These are phyloP conservation scores for Tephrocybe sp. DNA, from an alignment of 768 basidiomycete species.

Conservation along the genomic window DNA sequence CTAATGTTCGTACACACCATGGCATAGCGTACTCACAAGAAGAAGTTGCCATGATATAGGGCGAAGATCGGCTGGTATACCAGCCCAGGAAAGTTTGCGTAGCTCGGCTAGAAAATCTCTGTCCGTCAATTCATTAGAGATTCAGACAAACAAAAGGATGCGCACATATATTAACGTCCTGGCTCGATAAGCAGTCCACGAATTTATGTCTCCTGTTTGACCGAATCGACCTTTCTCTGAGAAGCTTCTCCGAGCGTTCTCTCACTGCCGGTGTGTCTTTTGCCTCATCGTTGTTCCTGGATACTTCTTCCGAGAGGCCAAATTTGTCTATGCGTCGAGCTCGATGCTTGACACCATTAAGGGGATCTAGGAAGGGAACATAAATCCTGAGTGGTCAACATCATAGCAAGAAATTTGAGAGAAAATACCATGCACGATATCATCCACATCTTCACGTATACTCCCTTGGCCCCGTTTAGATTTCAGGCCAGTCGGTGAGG, in stretches of 20 bases:
- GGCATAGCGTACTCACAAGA: slow-evolving; percentile 54
- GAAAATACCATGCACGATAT: slow-evolving; percentile 71
- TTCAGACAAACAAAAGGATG: slow-evolving; percentile 11
- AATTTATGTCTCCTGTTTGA: slow-evolving; percentile 81
- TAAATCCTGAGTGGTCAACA: slow-evolving; percentile 25
- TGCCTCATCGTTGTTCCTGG: slow-evolving; percentile 22
- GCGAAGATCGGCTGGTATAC: slow-evolving; percentile 83
- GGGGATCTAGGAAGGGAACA: slow-evolving; percentile 46
- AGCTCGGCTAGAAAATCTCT: slow-evolving; percentile 57
- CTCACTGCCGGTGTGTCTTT: slow-evolving; percentile 25
- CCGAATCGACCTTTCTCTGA: slow-evolving; percentile 74
- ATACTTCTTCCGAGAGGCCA: slow-evolving; percentile 21
- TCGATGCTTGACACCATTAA: slow-evolving; percentile 50
- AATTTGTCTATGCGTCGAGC: slow-evolving; percentile 36
- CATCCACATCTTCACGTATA: slow-evolving; percentile 66
- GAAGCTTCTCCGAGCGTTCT: slow-evolving; percentile 56
- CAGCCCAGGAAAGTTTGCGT: slow-evolving; percentile 91
- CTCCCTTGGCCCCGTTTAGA: slow-evolving; percentile 42
- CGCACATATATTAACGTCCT: slow-evolving; percentile 82
- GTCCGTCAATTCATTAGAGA: not conserved
- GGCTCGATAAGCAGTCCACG: slow-evolving; percentile 68
- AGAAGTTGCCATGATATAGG: slow-evolving; percentile 94
- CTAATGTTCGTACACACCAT: not conserved
- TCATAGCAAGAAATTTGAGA: slow-evolving; percentile 10
- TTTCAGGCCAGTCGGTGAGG: slow-evolving; percentile 33